Percentiles rank a stretch among this genome's conserved stretches.
Evolutionary conservation across 495 filamentous ascomycete genomes (phyloP).

Genomic region (Lasiosphaeris hirsuta): DNA sequence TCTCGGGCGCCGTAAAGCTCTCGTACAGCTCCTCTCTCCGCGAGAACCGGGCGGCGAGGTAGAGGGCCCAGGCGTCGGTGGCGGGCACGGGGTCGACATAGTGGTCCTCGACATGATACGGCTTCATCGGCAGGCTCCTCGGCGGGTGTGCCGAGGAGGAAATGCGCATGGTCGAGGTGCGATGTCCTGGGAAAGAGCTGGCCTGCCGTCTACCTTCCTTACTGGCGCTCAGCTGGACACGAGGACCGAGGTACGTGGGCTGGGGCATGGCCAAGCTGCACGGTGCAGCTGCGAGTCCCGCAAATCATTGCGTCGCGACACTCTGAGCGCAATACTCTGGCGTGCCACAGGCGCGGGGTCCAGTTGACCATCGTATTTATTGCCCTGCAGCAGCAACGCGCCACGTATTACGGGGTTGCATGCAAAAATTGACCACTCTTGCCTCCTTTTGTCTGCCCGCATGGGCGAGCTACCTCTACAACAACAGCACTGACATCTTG

Average conservation of each 20-base stretch:
- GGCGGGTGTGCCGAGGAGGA: not conserved
- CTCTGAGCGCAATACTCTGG: not conserved
- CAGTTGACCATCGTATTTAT: no score
- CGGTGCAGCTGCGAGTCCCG: not conserved
- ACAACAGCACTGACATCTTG: no score
- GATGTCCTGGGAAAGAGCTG: not conserved
- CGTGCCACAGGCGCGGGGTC: conserved; percentile 7
- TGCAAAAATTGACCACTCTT: no score
- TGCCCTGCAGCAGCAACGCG: no score
- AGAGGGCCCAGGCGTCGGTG: conserved; percentile 26
- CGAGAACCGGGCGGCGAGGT: conserved; percentile 21
- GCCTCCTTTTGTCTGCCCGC: no score
- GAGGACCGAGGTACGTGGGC: not conserved
- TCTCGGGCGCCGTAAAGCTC: conserved; percentile 17
- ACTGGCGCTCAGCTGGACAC: not conserved
- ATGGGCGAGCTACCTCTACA: no score
- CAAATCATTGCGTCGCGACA: not conserved
- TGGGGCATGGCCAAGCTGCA: not conserved
- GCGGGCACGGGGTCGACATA: conserved; percentile 23
- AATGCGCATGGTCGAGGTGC: not conserved
- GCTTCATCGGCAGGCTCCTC: conserved; percentile 12
- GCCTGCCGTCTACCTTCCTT: not conserved
- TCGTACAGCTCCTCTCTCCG: conserved; percentile 20
- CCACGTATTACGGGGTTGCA: no score
- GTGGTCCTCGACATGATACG: conserved; percentile 20